A percentile compares a stretch with the other conserved stretches of the same genome.
Conservation (phyloP, 2,329 filamentous ascomycete species). For the Xylaria sp. region DNA sequence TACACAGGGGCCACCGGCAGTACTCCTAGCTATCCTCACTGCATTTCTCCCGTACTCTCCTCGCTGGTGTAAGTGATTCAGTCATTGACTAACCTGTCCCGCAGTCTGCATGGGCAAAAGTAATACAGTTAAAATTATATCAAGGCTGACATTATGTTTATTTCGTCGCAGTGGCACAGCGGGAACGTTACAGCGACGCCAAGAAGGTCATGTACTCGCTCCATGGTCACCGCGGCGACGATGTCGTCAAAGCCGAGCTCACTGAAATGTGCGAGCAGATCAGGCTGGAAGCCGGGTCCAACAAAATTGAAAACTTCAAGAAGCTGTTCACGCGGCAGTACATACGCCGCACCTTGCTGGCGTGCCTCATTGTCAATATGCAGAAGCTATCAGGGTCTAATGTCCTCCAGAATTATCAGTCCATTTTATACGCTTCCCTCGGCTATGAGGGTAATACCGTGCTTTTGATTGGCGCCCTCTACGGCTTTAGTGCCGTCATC, state of each 20-base stretch:
- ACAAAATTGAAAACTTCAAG: constrained; percentile 32
- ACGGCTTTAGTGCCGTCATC: constrained; percentile 51
- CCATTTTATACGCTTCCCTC: constrained; percentile 55
- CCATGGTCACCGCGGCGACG: constrained; percentile 42
- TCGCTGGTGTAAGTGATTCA: constrained; percentile 41
- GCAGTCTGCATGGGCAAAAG: neutral
- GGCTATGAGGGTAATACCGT: constrained; percentile 60
- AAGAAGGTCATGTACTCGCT: constrained; percentile 43
- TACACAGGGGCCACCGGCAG: constrained; percentile 47
- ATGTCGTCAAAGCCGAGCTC: constrained; percentile 41
- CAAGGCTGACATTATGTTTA: constrained; percentile 7
- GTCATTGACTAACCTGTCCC: neutral
- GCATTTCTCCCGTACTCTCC: constrained; percentile 46
- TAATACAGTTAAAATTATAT: neutral
- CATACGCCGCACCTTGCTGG: constrained; percentile 45
- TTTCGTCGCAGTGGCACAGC: constrained; percentile 34
- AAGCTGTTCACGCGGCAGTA: constrained; percentile 49
- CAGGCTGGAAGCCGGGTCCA: constrained; percentile 38
- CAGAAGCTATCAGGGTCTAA: constrained; percentile 48
- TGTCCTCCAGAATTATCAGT: constrained; percentile 51
- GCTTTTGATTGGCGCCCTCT: constrained; percentile 60
- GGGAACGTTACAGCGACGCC: constrained; percentile 45
- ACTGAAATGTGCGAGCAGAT: constrained; percentile 46
- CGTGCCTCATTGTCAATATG: constrained; percentile 49
- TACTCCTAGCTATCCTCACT: constrained; percentile 40